These are phyloP conservation scores for Neopestalotiopsis sp. DNA, from an alignment of 2,329 filamentous ascomycete species.

Conservation along the genomic window DNA sequence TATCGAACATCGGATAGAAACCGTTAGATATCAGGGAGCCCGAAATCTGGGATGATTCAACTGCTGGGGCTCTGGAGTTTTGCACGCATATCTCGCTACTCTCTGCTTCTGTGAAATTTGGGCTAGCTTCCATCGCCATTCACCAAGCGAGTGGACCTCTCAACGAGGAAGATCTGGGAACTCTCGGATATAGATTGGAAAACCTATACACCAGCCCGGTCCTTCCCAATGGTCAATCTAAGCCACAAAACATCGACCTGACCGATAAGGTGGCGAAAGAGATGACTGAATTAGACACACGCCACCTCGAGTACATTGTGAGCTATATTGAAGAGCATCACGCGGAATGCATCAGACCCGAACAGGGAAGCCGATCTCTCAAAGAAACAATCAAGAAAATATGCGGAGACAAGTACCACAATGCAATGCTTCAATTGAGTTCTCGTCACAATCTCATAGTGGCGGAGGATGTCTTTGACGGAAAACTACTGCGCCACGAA, in stretches of 20 bases:
- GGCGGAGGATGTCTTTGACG: too few species aligned
- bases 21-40: neutral
- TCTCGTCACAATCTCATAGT: too few species aligned
- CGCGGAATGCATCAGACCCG: neutral
- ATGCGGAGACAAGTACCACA: neutral
- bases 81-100: neutral
- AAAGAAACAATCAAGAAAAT: neutral
- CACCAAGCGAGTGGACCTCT: neutral
- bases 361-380: neutral
- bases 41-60: neutral
- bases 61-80: neutral
- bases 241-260: neutral
- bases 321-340: neutral
- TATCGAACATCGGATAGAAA: neutral
- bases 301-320: neutral
- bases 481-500: too few species aligned
- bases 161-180: neutral
- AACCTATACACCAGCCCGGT: neutral
- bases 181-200: neutral
- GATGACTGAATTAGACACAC: neutral
- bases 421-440: too few species aligned
- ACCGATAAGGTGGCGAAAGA: neutral
- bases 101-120: fast-evolving
- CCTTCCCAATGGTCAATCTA: neutral
- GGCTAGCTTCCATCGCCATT: neutral